Base-by-base conservation (phyloP, 176 grass and related monocot genomes). In the Musa schizocarpa region DNA sequence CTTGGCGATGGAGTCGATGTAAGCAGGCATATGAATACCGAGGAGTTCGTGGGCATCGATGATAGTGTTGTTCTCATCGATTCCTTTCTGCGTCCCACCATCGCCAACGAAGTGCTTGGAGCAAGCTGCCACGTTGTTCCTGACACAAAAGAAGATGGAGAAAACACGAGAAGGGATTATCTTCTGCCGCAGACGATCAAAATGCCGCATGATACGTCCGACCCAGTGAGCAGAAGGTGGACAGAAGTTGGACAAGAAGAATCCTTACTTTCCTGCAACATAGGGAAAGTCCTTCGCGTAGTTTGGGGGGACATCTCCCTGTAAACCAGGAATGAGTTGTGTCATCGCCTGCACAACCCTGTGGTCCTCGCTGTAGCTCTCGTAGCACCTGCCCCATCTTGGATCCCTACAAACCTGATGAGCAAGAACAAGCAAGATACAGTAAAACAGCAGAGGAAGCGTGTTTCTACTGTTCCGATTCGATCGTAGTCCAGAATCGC, bases 361-460 rank as follows among this genome's bases (percentile, higher is more conserved):
- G 34, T 61, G 74, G 49, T 76, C 65, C n/a, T 79, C 82, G 19
- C 76, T 80, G 54, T 80, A 80, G 79, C 76, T 82, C 56, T 79
- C 67, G 19, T 78, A 71, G 80, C 81, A 78, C 50, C 74, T 52
- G 0, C 83, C 78, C 78, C 83, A 85, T 52, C 83, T 72, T 9
- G 83, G 83, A 81, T 85, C 83, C 71, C 78, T 77, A 56, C 76
- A 87, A 71, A 78, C 73, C 56, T 84, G 76, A 53, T 84, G 76
- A 53, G 58, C 3, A 24, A 65, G 50, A 61, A 83, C 50, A 82
- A 9, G 56, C 50, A 82, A 9, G 56, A 50, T 63, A 3, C 14
- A 50, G 67, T 53, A 55, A 19, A 76, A 52, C 8, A 49, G 67
- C 63, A 76, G 29, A 9, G 11, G 11, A 71, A 21, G 19, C 8